Conservation (phyloP, 192 early-diverging fungal species). For the Coemansia sp. region DNA sequence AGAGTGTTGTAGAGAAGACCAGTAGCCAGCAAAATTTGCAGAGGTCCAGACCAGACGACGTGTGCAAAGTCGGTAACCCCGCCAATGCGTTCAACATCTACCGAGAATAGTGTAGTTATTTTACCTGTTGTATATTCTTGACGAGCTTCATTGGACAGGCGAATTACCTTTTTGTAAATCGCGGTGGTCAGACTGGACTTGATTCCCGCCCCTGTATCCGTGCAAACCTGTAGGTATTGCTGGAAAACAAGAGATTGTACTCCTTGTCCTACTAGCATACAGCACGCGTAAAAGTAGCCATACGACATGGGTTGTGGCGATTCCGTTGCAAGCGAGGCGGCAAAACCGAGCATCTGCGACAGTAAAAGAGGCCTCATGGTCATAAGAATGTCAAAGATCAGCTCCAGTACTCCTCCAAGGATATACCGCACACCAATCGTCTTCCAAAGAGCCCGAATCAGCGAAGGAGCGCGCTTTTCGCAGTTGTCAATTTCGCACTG, state of each 20-base stretch:
- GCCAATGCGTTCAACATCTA: conserved; percentile 68
- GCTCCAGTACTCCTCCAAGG: conserved; percentile 81
- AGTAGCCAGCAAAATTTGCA: conserved; percentile 78
- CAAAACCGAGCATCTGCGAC: conserved; percentile 67
- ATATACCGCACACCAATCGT: conserved; percentile 71
- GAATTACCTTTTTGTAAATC: conserved; percentile 85
- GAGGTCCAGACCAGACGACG: conserved; percentile 74
- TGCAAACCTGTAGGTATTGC: conserved; percentile 85
- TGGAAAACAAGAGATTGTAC: conserved; percentile 81
- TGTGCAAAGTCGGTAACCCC: conserved; percentile 75
- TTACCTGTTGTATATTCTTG: conserved; percentile 82
- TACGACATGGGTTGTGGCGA: conserved; percentile 64
- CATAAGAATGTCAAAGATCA: conserved; percentile 70
- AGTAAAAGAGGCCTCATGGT: conserved; percentile 84
- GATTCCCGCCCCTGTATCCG: conserved; percentile 73
- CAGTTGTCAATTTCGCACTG: conserved; percentile 64
- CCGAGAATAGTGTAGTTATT: conserved; percentile 69
- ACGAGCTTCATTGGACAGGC: conserved; percentile 76
- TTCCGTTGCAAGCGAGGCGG: conserved; percentile 32
- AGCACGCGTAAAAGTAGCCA: conserved; percentile 76
- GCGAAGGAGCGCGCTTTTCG: conserved; percentile 61
- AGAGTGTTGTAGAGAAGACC: conserved; percentile 81
- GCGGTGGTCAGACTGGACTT: conserved; percentile 75
- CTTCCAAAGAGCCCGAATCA: conserved; percentile 63
- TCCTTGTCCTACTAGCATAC: conserved; percentile 77